Base-by-base conservation (phyloP, 768 basidiomycete genomes). In the Panaeolus papilionaceus region DNA sequence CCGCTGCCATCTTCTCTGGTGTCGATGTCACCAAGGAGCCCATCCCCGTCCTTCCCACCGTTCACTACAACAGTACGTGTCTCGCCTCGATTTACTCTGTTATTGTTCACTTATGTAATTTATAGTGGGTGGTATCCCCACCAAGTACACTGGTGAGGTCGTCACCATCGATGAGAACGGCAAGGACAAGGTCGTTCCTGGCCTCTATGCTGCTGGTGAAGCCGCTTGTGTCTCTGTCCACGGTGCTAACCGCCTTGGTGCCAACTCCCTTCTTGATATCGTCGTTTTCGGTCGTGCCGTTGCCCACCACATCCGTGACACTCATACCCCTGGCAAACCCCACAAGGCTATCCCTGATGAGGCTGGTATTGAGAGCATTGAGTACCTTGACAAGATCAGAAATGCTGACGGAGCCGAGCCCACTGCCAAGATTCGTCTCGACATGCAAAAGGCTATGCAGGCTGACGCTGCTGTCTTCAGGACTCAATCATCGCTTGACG, bases 391-490 rank as follows among this genome's bases (percentile, higher is more conserved):
- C 83, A 86, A 91, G 81, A 90, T 96, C 73, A 90, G 95, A 73
- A 93, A 87, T 63, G 82, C 95, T 9, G 84, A 89, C 71, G 98
- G 98, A 33, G 84, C 92, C 28, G 87, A 92, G 74, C 85, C 93
- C 38, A 99, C 98, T 40, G 91, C 95, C 14, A 88, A 96, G 75
- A 92, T 99, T 76, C 88, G 98, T 70, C 79, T 98, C 62, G 91
- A 94, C 76, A 95, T 99, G 95, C 98, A 99, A 80, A 99, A 98
- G 85, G 94, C 95, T 44, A 99, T 99, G 96, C 96, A 99, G 79
- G 80, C 91, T 62, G 97, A 99, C 79, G 97, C 97, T 49, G 97
- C 97, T 71, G 97, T 99, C 69, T 99, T 99, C 89, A 93, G 95
- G 72, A 97, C 95, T 37, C 96, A 98, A 77, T 79, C 88, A 70